Conservation (phyloP, 1,284 basidiomycete genomes). For the Thecaphora thlaspeos region DNA sequence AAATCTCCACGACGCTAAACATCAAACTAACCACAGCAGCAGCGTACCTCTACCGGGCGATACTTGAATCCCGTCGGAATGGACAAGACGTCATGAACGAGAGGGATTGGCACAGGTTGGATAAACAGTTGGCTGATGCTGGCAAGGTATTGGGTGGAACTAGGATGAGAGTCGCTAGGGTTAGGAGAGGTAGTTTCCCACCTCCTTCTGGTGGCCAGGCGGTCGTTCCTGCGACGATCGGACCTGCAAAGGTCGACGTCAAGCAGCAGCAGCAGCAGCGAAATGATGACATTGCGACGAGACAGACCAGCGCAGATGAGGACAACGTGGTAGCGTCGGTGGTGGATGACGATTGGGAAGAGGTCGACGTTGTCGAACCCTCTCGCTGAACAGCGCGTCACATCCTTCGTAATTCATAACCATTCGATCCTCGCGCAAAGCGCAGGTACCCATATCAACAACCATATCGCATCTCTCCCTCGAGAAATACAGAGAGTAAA, state of each 20-base stretch:
- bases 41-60: constrained; percentile 13
- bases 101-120: no score
- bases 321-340: neutral
- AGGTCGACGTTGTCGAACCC: constrained; percentile 18
- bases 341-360: constrained; percentile 8
- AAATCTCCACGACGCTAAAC: constrained; percentile 9
- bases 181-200: no score
- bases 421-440: no score
- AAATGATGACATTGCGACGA: neutral
- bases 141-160: no score
- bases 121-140: no score
- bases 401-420: no score
- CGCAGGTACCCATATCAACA: no score
- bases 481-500: no score
- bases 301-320: neutral
- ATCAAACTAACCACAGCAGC: constrained; percentile 20
- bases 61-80: constrained; percentile 13
- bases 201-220: no score
- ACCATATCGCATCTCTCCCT: no score
- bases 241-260: constrained; percentile 4
- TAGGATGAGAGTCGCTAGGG: no score
- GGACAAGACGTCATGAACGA: no score
- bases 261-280: neutral
- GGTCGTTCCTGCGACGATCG: neutral
- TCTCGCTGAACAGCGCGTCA: constrained; percentile 1